These are phyloP conservation scores for Cephaloascus albidus DNA, from an alignment of 805 yeast species.

Conservation along the genomic window DNA sequence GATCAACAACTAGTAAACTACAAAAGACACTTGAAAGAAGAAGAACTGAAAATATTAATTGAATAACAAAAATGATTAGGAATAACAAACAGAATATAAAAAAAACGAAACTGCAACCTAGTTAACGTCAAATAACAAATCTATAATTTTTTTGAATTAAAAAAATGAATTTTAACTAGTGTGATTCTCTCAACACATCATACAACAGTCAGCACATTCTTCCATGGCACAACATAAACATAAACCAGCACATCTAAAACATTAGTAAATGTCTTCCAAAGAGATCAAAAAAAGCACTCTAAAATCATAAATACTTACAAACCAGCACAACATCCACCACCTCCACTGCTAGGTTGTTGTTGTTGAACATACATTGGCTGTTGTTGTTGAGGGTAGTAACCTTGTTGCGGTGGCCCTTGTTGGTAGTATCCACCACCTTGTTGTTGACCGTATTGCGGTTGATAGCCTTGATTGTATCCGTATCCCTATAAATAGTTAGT, in stretches of 20 bases:
- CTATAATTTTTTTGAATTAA: too few species aligned
- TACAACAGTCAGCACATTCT: slow-evolving; percentile 1
- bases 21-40: too few species aligned
- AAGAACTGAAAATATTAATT: too few species aligned
- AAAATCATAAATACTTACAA: slow-evolving; percentile 11
- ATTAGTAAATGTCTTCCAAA: too few species aligned
- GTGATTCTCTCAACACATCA: too few species aligned
- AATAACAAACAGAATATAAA: too few species aligned
- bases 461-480: slow-evolving; percentile 5
- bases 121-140: too few species aligned
- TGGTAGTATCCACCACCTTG: slow-evolving; percentile 16
- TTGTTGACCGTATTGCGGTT: slow-evolving; percentile 11
- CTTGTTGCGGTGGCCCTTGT: slow-evolving; percentile 17
- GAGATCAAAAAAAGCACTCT: slow-evolving; percentile 11
- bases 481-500: too few species aligned
- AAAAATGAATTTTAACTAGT: too few species aligned
- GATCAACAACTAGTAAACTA: too few species aligned
- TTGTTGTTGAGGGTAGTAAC: slow-evolving; percentile 19
- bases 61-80: too few species aligned
- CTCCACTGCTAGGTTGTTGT: slow-evolving; percentile 10
- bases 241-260: slow-evolving; percentile 8
- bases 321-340: slow-evolving; percentile 17
- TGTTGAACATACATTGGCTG: slow-evolving; percentile 24
- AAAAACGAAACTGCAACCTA: too few species aligned
- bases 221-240: slow-evolving; percentile 7